Base-by-base conservation (phyloP, 495 filamentous ascomycete genomes). In the Lasiosphaeriaceae sp. region DNA sequence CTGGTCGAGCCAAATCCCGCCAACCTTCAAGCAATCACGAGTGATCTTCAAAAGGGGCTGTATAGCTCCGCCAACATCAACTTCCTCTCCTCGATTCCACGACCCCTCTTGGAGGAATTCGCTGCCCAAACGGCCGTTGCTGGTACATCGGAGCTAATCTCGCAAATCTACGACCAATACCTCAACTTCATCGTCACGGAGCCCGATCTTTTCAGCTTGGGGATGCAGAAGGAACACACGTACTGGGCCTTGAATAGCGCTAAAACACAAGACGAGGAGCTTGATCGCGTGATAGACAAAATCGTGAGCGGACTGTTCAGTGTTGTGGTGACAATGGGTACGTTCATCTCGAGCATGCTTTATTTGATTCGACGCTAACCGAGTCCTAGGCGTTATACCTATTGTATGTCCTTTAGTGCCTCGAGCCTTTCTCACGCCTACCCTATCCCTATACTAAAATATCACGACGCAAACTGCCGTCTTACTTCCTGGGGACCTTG, bases 61-160 rank as follows among this genome's bases (percentile, higher is more conserved):
- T 99, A 99, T 73, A 89, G 91, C 53, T 90, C 91, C 2, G 93
- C 95, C 62, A 94, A 97, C 65, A 84, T 99, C 71, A 99, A 99
- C 75, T 97, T 97, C 71, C 83, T 99, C 24, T 92, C 90, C 47
- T 97, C 95, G 31, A 88, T 99, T 59, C 90, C 94, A 2, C 83
- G 95, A 49, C 88, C 92, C 14, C 78, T 99, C 22, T 85, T 99
- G 50, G 95, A 99, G 77, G 93, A 97, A 59, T 97, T 97, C 68
- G 95, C 92, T 8, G 81, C 87, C 17, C 84, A 95, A 66, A 93
- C 94, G 35, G 95, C 90, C 1, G 72, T 87, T 20, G 85, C 89
- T 19, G 88, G 86, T 12, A 94, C 91, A 2, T 83, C 91, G 2
- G 93, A 97, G 61, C 84, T 87, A 59, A 89, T 99, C 51, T 84